phyloP scores from a whole-genome alignment of 176 grass and related monocot genomes.

The Olyra latifolia region DNA sequence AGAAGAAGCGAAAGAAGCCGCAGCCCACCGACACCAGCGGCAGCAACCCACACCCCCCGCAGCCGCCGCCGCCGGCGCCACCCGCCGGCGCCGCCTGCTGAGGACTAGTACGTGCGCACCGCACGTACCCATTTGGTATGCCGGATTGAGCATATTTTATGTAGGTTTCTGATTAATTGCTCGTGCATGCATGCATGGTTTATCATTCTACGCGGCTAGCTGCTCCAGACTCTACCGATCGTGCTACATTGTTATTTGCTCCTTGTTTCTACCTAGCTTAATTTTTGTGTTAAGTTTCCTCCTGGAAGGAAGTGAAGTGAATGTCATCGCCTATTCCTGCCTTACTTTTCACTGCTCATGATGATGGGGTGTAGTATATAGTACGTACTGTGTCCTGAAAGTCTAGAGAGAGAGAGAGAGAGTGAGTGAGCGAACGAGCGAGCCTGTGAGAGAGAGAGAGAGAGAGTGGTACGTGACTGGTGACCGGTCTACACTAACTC shows the following conservation, averaged over 20 bases:
- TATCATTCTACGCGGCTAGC: background rate
- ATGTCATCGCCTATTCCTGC: background rate
- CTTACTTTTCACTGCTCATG: constrained; percentile 14
- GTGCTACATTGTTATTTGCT: constrained; percentile 39
- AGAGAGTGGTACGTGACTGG: background rate
- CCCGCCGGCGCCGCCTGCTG: constrained; percentile 51
- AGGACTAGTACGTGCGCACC: constrained; percentile 18
- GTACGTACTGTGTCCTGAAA: constrained; percentile 3
- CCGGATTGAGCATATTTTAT: constrained; percentile 68
- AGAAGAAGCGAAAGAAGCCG: constrained; percentile 68
- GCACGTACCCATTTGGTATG: constrained; percentile 54
- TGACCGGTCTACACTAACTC: background rate
- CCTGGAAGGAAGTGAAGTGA: constrained; percentile 25
- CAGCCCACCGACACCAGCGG: background rate
- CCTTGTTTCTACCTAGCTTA: constrained; percentile 22
- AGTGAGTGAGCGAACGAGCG: background rate
- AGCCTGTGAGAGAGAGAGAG: background rate
- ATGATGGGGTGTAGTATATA: background rate
- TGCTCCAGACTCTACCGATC: constrained; percentile 24
- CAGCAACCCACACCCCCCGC: background rate
- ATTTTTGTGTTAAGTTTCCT: constrained; percentile 19
- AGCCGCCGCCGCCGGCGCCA: constrained; percentile 29
- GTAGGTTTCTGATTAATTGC: constrained; percentile 50
- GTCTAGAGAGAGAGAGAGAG: background rate
- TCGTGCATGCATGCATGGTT: constrained; percentile 57